Percentiles rank a stretch among this genome's conserved stretches.
phyloP scores from a whole-genome alignment of 2,329 filamentous ascomycete species.

The Aspergillus sp. region DNA sequence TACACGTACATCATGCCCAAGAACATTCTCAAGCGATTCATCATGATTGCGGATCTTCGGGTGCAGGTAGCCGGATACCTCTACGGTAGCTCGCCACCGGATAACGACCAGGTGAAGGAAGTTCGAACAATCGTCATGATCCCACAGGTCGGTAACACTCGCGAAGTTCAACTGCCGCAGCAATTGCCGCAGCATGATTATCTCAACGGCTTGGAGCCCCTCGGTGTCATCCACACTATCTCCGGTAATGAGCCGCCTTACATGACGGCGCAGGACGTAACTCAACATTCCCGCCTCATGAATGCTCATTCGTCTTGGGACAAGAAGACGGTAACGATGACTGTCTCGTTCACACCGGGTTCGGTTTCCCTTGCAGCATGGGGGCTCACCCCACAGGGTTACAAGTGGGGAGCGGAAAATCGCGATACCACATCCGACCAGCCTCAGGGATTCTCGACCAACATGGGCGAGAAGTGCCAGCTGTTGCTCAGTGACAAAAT shows the following conservation, averaged over 20 bases:
- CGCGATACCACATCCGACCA: constrained; percentile 90
- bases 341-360: constrained; percentile 93
- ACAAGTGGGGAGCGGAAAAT: constrained; percentile 97
- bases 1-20: constrained; percentile 99
- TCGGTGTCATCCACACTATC: constrained; percentile 93
- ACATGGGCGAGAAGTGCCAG: constrained; percentile 94
- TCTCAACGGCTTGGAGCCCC: constrained; percentile 79
- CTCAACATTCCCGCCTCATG: constrained; percentile 87
- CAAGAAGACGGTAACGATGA: constrained; percentile 90
- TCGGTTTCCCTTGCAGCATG: constrained; percentile 93
- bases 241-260: constrained; percentile 93
- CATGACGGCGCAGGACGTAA: constrained; percentile 94
- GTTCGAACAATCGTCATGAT: constrained; percentile 96
- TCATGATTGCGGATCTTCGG: constrained; percentile 92
- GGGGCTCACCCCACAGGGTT: constrained; percentile 86
- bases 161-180: constrained; percentile 86
- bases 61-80: constrained; percentile 96
- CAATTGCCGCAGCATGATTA: constrained; percentile 90
- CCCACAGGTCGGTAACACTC: constrained; percentile 90
- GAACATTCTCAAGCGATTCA: constrained; percentile 97
- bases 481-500: constrained; percentile 90
- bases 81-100: constrained; percentile 86
- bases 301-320: constrained; percentile 79
- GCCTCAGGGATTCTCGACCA: constrained; percentile 87
- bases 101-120: constrained; percentile 97